Base-by-base conservation (phyloP, 83 land plant species). In the Picea abies region DNA sequence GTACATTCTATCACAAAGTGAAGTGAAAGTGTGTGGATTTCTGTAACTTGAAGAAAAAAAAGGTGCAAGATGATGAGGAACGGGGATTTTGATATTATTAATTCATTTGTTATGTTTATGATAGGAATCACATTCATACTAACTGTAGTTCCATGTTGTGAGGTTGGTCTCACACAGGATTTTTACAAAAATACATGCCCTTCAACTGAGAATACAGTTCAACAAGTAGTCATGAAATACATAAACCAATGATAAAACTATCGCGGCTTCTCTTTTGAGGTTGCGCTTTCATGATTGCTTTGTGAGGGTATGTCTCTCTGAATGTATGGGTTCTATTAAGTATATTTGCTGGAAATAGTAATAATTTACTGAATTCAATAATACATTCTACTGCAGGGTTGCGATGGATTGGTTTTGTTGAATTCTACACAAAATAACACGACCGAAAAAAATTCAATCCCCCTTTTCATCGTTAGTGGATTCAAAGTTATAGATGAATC, bases 401-500 rank as follows among this genome's bases (percentile, higher is more conserved):
- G 94, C 85, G 94, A 92, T 52, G 94, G 84, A 5, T 92, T 92
- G 6, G 82, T 92, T 58, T 84, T 92, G 66, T 84, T 92, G 15
- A 80, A 90, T 64, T 89, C 91, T 58, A 87, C 84, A 0, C 20
- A 25, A 25, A 84, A 65, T 17, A 81, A 88, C 78, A 73, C 35
- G 49, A 92, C 92, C 11, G 92, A 93, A 75, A 92, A 92, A 66
- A 88, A 86, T 64, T 87, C 87, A 4, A 72, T 82, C 15, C 86
- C 87, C 9, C 88, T 88, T 35, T 72, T 86, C 25, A 87, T 90
- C 1, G 72, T 83, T 29, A 83, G 84, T 20, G 91, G 88, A 1
- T 92, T 85, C 69, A 86, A 84, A 60, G 92, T 92, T 23, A 87
- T 92, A 14, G 94, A 92, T 87, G 79, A 60, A 60, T 87, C 87